phyloP scores from a whole-genome alignment of 1,284 basidiomycete genomes.

The Athelia sp. region DNA sequence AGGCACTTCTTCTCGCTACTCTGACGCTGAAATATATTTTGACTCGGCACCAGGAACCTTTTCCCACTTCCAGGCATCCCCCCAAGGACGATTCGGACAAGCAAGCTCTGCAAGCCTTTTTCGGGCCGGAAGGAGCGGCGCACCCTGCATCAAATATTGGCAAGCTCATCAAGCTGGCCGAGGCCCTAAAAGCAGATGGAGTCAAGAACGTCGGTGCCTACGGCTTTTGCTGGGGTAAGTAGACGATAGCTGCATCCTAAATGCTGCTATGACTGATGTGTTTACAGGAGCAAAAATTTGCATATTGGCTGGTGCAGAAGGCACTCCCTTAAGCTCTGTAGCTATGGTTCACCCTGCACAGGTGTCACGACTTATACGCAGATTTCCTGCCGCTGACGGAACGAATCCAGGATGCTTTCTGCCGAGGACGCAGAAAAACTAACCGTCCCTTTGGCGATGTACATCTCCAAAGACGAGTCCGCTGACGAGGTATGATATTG shows the following conservation, averaged over 20 bases:
- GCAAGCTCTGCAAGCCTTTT: conserved; percentile 47
- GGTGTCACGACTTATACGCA: conserved; percentile 12
- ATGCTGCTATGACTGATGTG: neutral
- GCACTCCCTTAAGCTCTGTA: conserved; percentile 43
- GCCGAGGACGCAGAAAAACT: conserved; percentile 46
- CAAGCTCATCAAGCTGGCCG: conserved; percentile 42
- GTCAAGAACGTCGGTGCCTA: conserved; percentile 44
- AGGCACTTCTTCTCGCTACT: conserved; percentile 15
- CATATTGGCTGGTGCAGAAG: conserved; percentile 27
- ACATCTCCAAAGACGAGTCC: conserved; percentile 59
- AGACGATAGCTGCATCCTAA: neutral
- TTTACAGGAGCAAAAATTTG: conserved; percentile 48
- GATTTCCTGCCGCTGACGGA: neutral
- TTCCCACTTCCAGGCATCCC: conserved; percentile 46
- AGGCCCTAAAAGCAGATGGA: conserved; percentile 40
- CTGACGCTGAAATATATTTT: neutral
- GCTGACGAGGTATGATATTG: conserved; percentile 46
- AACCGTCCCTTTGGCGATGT: conserved; percentile 53
- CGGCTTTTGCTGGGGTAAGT: conserved; percentile 58
- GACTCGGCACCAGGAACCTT: conserved; percentile 24
- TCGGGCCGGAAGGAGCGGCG: conserved; percentile 36
- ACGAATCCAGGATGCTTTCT: conserved; percentile 45
- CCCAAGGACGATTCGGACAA: conserved; percentile 48
- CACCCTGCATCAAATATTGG: conserved; percentile 36
- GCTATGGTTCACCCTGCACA: conserved; percentile 55